Conservation (phyloP, 2,329 filamentous ascomycete genomes). For the Hypoxylon sp. region DNA sequence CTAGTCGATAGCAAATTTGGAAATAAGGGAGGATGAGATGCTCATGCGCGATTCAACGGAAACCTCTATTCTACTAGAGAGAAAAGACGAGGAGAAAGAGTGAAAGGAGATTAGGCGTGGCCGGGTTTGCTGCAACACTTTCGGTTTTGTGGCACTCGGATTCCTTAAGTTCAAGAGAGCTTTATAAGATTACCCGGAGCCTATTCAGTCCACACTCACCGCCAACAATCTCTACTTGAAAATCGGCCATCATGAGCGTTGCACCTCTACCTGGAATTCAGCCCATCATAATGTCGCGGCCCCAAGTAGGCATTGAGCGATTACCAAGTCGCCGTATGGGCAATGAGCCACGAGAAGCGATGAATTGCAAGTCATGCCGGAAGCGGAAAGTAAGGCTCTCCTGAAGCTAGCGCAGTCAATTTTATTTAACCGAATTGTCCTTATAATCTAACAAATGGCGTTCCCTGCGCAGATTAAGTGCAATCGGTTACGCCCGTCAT, state of each 20-base stretch:
- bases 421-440: constrained; percentile 18
- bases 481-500: constrained; percentile 85
- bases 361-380: constrained; percentile 96
- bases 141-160: constrained; percentile 8
- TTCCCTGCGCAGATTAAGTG: constrained; percentile 81
- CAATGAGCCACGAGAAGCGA: constrained; percentile 83
- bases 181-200: constrained; percentile 12
- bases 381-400: constrained; percentile 81
- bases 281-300: constrained; percentile 75
- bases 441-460: constrained; percentile 45
- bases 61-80: constrained; percentile 36
- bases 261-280: constrained; percentile 62
- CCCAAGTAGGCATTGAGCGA: constrained; percentile 85
- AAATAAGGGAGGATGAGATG: constrained; percentile 35
- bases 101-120: constrained; percentile 17
- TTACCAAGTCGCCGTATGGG: constrained; percentile 78
- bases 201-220: constrained; percentile 39
- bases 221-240: constrained; percentile 60
- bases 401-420: constrained; percentile 13
- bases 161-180: constrained; percentile 8
- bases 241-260: constrained; percentile 60
- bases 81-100: constrained; percentile 25
- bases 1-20: constrained; percentile 15
- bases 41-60: constrained; percentile 19
- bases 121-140: constrained; percentile 12